These are phyloP conservation scores for Papiliotrema laurentii DNA, from an alignment of 1,284 basidiomycete genomes.

Conservation along the genomic window DNA sequence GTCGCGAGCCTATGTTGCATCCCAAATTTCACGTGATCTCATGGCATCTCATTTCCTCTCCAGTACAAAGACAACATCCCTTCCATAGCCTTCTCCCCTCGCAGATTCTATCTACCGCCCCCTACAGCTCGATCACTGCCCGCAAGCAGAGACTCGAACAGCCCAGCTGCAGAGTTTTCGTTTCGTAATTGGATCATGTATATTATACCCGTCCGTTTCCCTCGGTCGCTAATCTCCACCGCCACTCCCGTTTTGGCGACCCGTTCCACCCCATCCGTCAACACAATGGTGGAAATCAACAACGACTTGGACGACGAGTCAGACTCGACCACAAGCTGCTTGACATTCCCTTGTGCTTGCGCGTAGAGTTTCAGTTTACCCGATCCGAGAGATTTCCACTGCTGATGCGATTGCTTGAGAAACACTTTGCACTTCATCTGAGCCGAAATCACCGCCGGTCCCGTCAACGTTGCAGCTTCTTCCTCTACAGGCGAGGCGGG, in stretches of 20 bases:
- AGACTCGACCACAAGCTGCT: constrained; percentile 93
- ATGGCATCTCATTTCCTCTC: too few relatives aligned
- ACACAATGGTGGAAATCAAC: constrained; percentile 89
- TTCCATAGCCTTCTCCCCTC: too few relatives aligned
- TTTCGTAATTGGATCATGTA: constrained; percentile 96
- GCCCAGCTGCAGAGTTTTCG: constrained; percentile 74
- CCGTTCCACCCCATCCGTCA: constrained; percentile 92
- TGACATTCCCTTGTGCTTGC: constrained; percentile 77
- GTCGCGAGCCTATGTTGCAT: too few relatives aligned
- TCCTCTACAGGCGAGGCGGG: constrained; percentile 65
- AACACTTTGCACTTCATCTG: constrained; percentile 99
- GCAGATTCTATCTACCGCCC: too few relatives aligned
- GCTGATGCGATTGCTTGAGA: constrained; percentile 86
- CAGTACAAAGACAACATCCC: too few relatives aligned
- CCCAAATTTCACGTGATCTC: too few relatives aligned
- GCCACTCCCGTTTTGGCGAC: constrained; percentile 97
- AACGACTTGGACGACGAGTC: constrained; percentile 68
- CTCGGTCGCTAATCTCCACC: constrained; percentile 87
- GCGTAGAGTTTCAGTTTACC: constrained; percentile 82
- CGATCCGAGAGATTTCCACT: constrained; percentile 93
- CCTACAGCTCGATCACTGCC: constrained; percentile 67
- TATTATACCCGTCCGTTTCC: constrained; percentile 85
- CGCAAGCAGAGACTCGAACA: constrained; percentile 81
- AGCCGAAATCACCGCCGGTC: constrained; percentile 73
- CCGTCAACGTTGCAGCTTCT: constrained; percentile 54